Percentiles rank a stretch among this genome's conserved stretches.
Conservation (phyloP, 345 rosid species). For the Citrus medica region DNA sequence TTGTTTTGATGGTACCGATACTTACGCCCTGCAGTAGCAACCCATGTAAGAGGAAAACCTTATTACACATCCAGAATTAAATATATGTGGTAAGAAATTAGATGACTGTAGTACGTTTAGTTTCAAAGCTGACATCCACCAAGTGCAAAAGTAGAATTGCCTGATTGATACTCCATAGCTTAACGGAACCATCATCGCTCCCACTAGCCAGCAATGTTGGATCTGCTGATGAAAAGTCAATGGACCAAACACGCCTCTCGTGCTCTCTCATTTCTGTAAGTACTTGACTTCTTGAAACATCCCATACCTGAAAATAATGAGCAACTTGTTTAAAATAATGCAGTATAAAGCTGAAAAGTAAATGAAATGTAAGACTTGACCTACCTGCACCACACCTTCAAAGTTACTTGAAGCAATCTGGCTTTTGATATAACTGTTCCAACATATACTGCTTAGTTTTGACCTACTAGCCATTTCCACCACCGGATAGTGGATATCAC, state of each 20-base stretch:
- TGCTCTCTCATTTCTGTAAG: constrained; percentile 85
- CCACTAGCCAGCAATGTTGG: constrained; percentile 97
- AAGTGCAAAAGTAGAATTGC: constrained; percentile 85
- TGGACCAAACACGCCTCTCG: constrained; percentile 91
- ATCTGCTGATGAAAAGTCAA: constrained; percentile 81
- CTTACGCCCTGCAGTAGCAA: constrained; percentile 76
- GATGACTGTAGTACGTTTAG: constrained; percentile 52
- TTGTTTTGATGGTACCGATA: constrained; percentile 80
- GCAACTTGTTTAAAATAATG: constrained; percentile 7
- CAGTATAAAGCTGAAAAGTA: not conserved
- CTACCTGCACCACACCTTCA: constrained; percentile 95
- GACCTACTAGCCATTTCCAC: constrained; percentile 85
- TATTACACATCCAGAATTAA: constrained; percentile 37
- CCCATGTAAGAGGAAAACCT: constrained; percentile 39
- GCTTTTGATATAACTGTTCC: constrained; percentile 91
- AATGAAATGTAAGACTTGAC: constrained; percentile 10
- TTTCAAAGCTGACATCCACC: constrained; percentile 89
- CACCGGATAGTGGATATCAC: constrained; percentile 89
- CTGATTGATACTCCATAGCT: constrained; percentile 99
- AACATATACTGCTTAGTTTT: constrained; percentile 82
- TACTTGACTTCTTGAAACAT: constrained; percentile 82
- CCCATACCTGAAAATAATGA: constrained; percentile 68
- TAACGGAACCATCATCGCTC: constrained; percentile 90
- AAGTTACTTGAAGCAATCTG: constrained; percentile 98
- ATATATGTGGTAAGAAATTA: constrained; percentile 32